These are phyloP conservation scores for Coniosporium apollinis DNA, from an alignment of 495 filamentous ascomycete species.

Conservation along the genomic window DNA sequence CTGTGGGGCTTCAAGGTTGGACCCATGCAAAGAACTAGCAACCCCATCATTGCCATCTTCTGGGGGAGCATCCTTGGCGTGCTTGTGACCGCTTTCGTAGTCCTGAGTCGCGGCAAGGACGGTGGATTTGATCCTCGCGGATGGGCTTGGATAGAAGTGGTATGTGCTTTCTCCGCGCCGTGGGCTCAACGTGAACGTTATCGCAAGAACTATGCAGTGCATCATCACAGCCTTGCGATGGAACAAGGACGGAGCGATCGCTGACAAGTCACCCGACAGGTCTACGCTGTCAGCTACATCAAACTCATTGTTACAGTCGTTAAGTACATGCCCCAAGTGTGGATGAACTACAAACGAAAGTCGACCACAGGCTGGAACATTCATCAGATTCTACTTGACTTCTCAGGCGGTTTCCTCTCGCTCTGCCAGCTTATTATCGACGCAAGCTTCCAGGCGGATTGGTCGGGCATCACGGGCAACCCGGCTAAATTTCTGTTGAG, in stretches of 20 bases:
- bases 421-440: slow-evolving; percentile 70
- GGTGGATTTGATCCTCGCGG: slow-evolving; percentile 33
- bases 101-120: slow-evolving; percentile 37
- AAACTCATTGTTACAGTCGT: slow-evolving; percentile 78
- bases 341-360: slow-evolving; percentile 62
- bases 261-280: slow-evolving; percentile 32
- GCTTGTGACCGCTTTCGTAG: slow-evolving; percentile 29
- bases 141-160: slow-evolving; percentile 71
- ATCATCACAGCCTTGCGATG: too few species aligned
- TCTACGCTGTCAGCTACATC: slow-evolving; percentile 69
- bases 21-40: slow-evolving; percentile 40
- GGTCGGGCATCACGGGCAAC: slow-evolving; percentile 81
- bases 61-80: slow-evolving; percentile 47
- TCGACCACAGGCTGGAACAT: slow-evolving; percentile 86
- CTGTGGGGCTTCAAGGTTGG: slow-evolving; percentile 60
- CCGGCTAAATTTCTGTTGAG: slow-evolving; percentile 77
- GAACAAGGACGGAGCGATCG: too few species aligned
- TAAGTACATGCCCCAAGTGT: slow-evolving; percentile 83
- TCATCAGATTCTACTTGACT: slow-evolving; percentile 66
- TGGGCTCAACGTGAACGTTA: too few species aligned
- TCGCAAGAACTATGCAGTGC: too few species aligned
- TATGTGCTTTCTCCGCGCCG: slow-evolving; percentile 32
- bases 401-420: slow-evolving; percentile 66
- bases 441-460: slow-evolving; percentile 67
- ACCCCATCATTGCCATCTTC: slow-evolving; percentile 46